These are phyloP conservation scores for Alternaria arborescens DNA, from an alignment of 2,329 filamentous ascomycete genomes.

Conservation along the genomic window DNA sequence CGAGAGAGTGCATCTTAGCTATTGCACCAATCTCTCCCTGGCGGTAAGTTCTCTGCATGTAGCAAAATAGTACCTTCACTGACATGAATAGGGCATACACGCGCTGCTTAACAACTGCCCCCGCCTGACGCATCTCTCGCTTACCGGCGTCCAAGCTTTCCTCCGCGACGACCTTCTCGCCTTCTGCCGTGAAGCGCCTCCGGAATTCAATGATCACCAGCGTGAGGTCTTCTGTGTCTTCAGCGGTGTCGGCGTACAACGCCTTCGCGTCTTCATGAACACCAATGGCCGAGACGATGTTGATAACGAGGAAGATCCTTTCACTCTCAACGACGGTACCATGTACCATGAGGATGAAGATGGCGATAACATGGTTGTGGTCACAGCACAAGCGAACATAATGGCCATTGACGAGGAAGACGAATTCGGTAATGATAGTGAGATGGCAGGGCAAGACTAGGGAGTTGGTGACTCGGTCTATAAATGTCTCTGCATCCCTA, in stretches of 20 bases:
- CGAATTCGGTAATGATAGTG: conserved; percentile 56
- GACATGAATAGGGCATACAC: conserved; percentile 77
- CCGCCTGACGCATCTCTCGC: conserved; percentile 88
- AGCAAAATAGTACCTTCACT: conserved; percentile 8
- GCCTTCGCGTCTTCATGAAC: conserved; percentile 81
- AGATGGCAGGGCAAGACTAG: conserved; percentile 52
- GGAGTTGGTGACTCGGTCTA: not conserved
- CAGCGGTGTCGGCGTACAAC: conserved; percentile 82
- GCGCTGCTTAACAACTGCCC: conserved; percentile 88
- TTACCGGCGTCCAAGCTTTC: conserved; percentile 94
- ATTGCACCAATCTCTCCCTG: conserved; percentile 85
- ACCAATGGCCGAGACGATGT: conserved; percentile 40
- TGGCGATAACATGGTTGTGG: conserved; percentile 45
- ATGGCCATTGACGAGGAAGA: conserved; percentile 56
- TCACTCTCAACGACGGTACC: conserved; percentile 37
- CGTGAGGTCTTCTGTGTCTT: conserved; percentile 97
- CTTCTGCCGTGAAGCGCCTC: conserved; percentile 86
- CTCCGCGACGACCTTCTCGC: conserved; percentile 81
- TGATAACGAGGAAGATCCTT: conserved; percentile 24
- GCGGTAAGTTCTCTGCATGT: conserved; percentile 64
- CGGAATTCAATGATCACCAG: conserved; percentile 96
- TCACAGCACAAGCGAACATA: conserved; percentile 47
- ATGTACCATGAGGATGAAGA: conserved; percentile 46
- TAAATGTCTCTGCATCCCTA: not conserved
- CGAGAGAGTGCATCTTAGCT: conserved; percentile 94